Evolutionary conservation across 768 basidiomycete species (phyloP).

Genomic region (Psilocybe cubensis): DNA sequence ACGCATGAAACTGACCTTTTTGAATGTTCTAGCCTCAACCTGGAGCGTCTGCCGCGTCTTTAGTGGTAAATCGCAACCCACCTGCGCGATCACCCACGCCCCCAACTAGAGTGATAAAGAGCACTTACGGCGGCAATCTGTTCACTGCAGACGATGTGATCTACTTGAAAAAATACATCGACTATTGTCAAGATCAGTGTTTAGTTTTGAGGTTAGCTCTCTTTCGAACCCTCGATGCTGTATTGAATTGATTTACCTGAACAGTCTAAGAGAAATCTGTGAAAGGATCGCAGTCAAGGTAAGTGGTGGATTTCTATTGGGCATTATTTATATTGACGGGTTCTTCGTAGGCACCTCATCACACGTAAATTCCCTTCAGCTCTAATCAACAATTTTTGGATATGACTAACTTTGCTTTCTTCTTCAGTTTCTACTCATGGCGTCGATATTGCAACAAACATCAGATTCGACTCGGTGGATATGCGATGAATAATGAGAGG

Average conservation of each 20-base stretch:
- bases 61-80: slow-evolving; percentile 70
- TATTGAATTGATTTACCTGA: not conserved
- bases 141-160: slow-evolving; percentile 84
- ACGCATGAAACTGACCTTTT: slow-evolving; percentile 1
- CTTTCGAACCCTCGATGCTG: not conserved
- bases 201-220: slow-evolving; percentile 68
- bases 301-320: slow-evolving; percentile 5
- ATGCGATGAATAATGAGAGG: slow-evolving; percentile 71
- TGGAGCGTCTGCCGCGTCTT: slow-evolving; percentile 64
- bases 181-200: slow-evolving; percentile 89
- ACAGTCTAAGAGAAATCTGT: slow-evolving; percentile 75
- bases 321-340: not conserved
- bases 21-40: slow-evolving; percentile 50
- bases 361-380: slow-evolving; percentile 61
- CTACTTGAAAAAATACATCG: slow-evolving; percentile 87
- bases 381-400: not conserved
- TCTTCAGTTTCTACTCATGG: slow-evolving; percentile 85
- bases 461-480: slow-evolving; percentile 87
- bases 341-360: slow-evolving; percentile 73
- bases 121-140: slow-evolving; percentile 87
- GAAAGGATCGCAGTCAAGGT: slow-evolving; percentile 87
- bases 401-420: slow-evolving; percentile 1
- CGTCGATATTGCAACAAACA: slow-evolving; percentile 92
- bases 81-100: slow-evolving; percentile 84
- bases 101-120: slow-evolving; percentile 82